Conservation (phyloP, 2,329 filamentous ascomycete genomes). For the Ramichloridium luteum region DNA sequence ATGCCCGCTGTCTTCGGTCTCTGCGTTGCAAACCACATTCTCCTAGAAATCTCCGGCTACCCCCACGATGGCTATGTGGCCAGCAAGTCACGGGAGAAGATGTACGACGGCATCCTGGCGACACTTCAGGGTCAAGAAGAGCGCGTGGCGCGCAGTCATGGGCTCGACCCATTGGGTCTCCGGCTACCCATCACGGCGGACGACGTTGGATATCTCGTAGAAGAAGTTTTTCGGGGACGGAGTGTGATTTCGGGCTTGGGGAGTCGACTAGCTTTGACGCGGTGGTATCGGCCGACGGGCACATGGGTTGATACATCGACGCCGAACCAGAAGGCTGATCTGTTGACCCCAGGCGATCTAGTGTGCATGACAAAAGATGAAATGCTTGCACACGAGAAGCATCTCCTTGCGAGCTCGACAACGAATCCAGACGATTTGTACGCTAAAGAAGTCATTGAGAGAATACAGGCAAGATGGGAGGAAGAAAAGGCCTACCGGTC, state of each 20-base stretch:
- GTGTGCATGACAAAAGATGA: constrained; percentile 94
- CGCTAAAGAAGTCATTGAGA: constrained; percentile 50
- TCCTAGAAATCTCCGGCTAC: constrained; percentile 69
- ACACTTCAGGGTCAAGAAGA: constrained; percentile 69
- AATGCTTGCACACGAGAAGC: constrained; percentile 63
- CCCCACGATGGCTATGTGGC: constrained; percentile 71
- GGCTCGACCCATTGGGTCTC: constrained; percentile 52
- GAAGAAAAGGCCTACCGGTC: constrained; percentile 41
- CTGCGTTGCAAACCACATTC: constrained; percentile 81
- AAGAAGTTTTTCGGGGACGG: constrained; percentile 75
- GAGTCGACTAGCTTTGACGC: constrained; percentile 64
- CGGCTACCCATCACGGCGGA: constrained; percentile 65
- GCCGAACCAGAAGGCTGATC: constrained; percentile 67
- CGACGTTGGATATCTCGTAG: constrained; percentile 77
- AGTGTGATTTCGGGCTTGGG: constrained; percentile 73
- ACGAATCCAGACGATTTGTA: constrained; percentile 57
- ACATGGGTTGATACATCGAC: constrained; percentile 51
- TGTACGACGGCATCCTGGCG: constrained; percentile 75
- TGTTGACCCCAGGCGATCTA: constrained; percentile 55
- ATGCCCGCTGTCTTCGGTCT: constrained; percentile 97
- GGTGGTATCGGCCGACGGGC: constrained; percentile 59
- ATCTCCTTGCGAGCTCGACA: constrained; percentile 46
- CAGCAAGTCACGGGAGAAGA: constrained; percentile 73
- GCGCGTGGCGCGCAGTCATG: constrained; percentile 49
- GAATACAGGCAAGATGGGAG: constrained; percentile 52